Base-by-base conservation (phyloP, 768 basidiomycete genomes). In the Ramaria rubella region DNA sequence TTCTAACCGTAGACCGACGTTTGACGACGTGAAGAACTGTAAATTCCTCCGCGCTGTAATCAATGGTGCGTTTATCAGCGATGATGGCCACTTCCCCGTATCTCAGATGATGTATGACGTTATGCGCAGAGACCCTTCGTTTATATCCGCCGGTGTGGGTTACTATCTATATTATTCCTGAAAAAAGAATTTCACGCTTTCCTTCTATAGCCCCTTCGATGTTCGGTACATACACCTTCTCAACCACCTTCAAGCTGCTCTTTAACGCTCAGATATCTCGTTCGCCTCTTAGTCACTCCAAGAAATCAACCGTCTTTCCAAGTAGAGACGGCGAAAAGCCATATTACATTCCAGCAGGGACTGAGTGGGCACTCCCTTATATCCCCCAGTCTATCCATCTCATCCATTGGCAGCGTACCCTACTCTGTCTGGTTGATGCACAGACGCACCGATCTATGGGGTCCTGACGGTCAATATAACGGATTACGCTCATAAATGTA, bases 11-110 rank as follows among this genome's bases (percentile, higher is more conserved):
- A 70, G 76, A 14, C 85, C 82, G 3, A 75, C 76, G 2, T 77
- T 77, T 52, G 78, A 81, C 42, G 78, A 82, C 59, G 76, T 86
- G 60, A 71, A 72, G 27, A 78, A 80, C 4, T 81, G 85, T 80
- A 83, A 80, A 64, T 85, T 78, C 59, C 66, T 85, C 14, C 71
- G 81, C 24, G 85, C 84, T 1, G 80, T 86, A 24, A 76, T 86
- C 48, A 85, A 86, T 59, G 83, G 83, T 82, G 19, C 11, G 69
- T 49, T 59, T 49, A 24, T 59, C 33, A 19, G 12, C 59, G 83
- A 82, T 82, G 19, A 11, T 68, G 45, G 21, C 58, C 29, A 17
- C 15, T 44, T 6, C 19, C n/a, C 17, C 14, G 2, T 36, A 30
- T 21, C 6, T n/a, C 24, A 31, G 12, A 51, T 17, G 2, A 2